Conservation (phyloP, 2,329 filamentous ascomycete species). For the Xylariaceae sp. region DNA sequence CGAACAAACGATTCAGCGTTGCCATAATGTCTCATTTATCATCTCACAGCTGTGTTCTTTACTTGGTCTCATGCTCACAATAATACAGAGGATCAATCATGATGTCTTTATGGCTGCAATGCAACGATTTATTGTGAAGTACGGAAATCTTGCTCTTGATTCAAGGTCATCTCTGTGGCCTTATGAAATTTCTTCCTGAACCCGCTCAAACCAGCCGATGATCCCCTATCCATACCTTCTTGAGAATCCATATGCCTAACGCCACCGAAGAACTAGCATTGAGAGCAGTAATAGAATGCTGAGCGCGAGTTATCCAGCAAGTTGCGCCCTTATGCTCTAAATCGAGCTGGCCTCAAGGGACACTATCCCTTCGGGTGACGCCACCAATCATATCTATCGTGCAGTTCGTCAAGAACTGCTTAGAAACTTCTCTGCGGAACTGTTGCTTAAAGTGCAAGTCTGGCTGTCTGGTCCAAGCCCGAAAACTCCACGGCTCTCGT, state of each 20-base stretch:
- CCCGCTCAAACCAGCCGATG: not conserved
- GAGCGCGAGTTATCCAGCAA: not conserved
- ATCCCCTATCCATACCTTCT: not conserved
- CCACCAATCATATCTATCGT: slow-evolving; percentile 12
- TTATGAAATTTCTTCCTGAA: not conserved
- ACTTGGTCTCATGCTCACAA: too few species aligned
- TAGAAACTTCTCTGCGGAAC: not conserved
- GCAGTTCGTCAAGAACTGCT: slow-evolving; percentile 8
- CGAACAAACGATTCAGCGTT: too few species aligned
- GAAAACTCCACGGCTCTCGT: slow-evolving; percentile 21
- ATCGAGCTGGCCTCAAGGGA: not conserved
- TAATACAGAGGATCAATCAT: too few species aligned
- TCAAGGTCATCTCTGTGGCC: not conserved
- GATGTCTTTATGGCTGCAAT: not conserved
- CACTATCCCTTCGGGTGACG: not conserved
- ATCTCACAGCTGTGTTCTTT: too few species aligned
- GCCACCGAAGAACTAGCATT: not conserved
- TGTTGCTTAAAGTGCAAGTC: slow-evolving; percentile 8
- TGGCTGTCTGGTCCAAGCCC: slow-evolving; percentile 19
- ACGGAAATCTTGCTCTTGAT: not conserved
- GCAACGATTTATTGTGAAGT: not conserved
- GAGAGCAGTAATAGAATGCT: slow-evolving; percentile 1
- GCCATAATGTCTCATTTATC: too few species aligned
- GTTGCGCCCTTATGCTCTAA: not conserved
- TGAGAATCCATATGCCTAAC: slow-evolving; percentile 5